Conservation (phyloP, 352 stramenopile species). For the Phytopythium oedochilum region DNA sequence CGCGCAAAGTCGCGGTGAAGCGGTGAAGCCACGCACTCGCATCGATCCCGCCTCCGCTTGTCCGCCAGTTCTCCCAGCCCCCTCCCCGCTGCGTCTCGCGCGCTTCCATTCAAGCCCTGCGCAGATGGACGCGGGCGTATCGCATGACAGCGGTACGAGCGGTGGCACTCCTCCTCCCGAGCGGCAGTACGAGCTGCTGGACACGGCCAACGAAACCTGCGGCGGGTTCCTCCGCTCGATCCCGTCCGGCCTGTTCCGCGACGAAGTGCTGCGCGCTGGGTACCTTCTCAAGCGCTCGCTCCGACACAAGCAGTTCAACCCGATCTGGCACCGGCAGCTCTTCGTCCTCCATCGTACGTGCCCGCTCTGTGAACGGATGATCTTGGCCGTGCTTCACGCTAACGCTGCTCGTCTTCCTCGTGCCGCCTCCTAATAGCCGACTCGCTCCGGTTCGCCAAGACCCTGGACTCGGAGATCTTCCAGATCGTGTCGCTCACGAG, state of each 20-base stretch:
- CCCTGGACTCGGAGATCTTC: constrained; percentile 55
- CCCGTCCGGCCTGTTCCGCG: constrained; percentile 35
- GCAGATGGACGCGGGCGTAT: background rate
- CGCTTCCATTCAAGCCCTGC: constrained; percentile 14
- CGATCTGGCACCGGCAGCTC: constrained; percentile 71
- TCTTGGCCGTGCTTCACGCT: no score
- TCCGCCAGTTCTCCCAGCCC: background rate
- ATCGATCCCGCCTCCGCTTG: background rate
- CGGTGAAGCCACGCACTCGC: background rate
- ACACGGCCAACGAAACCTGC: constrained; percentile 11
- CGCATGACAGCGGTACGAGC: background rate
- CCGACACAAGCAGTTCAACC: constrained; percentile 82
- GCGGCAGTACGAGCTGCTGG: background rate
- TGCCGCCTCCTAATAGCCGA: no score
- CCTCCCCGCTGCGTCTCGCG: constrained; percentile 5
- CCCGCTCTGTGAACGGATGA: no score
- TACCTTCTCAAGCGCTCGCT: constrained; percentile 86
- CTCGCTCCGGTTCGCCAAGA: constrained; percentile 69
- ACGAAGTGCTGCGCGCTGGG: constrained; percentile 65
- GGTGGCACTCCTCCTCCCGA: background rate
- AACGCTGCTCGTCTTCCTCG: no score
- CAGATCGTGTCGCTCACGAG: constrained; percentile 68
- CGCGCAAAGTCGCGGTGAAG: constrained; percentile 1
- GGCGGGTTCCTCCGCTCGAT: constrained; percentile 30
- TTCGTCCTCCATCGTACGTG: constrained; percentile 74